These are phyloP conservation scores for Peziza echinospora DNA, from an alignment of 495 filamentous ascomycete species.

Conservation along the genomic window DNA sequence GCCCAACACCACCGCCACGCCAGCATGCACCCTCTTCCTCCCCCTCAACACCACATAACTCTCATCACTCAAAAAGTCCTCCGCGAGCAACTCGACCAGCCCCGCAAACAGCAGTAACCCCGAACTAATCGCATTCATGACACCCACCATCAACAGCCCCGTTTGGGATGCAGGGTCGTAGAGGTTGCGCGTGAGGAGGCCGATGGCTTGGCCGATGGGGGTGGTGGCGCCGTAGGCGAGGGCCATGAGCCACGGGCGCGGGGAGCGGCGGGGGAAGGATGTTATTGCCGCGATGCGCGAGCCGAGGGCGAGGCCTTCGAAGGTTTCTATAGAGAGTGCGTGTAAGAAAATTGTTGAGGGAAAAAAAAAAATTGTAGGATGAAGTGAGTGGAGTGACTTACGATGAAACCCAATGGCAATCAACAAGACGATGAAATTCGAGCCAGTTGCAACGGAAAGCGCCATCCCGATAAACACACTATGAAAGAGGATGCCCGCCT, in stretches of 20 bases:
- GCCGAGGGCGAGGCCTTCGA: conserved; percentile 47
- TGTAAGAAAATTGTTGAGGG: background rate
- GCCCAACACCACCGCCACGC: conserved; percentile 52
- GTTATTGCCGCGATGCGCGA: conserved; percentile 37
- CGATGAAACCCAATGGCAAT: conserved; percentile 45
- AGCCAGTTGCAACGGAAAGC: conserved; percentile 36
- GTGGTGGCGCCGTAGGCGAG: conserved; percentile 37
- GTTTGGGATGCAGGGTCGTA: conserved; percentile 45
- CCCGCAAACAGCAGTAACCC: conserved; percentile 80
- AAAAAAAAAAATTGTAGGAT: conserved; percentile 1
- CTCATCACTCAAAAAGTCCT: conserved; percentile 79
- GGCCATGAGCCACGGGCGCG: conserved; percentile 38
- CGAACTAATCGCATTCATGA: conserved; percentile 40
- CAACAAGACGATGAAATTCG: conserved; percentile 43
- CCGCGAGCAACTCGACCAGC: conserved; percentile 72
- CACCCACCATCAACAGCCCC: conserved; percentile 42
- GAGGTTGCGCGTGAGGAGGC: conserved; percentile 30
- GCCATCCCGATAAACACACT: conserved; percentile 32
- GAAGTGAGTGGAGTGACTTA: background rate
- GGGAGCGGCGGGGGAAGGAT: conserved; percentile 17
- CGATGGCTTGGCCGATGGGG: conserved; percentile 39
- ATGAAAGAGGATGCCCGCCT: conserved; percentile 9
- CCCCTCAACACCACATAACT: conserved; percentile 60
- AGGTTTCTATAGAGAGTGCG: conserved; percentile 33
- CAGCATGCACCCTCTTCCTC: conserved; percentile 50